phyloP scores from a whole-genome alignment of 148 eudicot genomes.

The Chenopodium formosanum region DNA sequence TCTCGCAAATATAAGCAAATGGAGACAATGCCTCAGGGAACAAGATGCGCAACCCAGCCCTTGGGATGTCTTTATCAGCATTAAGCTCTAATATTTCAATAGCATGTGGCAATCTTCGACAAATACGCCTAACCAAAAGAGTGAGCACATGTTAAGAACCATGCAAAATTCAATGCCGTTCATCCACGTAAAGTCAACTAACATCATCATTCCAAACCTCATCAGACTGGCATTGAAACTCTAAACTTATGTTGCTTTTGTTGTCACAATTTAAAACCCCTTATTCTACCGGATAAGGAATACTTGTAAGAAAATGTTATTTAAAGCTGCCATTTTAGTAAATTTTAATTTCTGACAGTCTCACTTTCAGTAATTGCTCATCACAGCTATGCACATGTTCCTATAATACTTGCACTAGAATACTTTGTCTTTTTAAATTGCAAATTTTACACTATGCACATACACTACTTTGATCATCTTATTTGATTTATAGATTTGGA shows the following conservation, averaged over 20 bases:
- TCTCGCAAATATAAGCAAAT: conserved; percentile 68
- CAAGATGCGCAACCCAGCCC: conserved; percentile 61
- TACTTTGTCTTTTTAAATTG: no score
- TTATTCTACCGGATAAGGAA: neutral
- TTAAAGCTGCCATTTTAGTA: neutral
- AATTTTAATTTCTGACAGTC: neutral
- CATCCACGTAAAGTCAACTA: neutral
- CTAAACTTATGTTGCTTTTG: no score
- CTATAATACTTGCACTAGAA: no score
- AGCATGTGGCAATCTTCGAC: conserved; percentile 48
- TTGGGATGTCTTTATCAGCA: conserved; percentile 54
- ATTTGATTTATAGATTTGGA: no score
- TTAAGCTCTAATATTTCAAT: conserved; percentile 65
- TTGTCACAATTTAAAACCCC: neutral
- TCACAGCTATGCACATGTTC: neutral
- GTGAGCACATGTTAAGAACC: neutral
- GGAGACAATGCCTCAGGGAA: conserved; percentile 66
- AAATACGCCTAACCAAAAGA: conserved; percentile 63
- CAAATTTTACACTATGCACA: no score
- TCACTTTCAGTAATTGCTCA: neutral
- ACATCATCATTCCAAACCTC: neutral
- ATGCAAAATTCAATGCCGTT: neutral
- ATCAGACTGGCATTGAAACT: neutral
- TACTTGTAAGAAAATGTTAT: neutral
- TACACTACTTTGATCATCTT: no score